Conservation (phyloP, 257 asterid species). For the Galeopsis tetrahit region DNA sequence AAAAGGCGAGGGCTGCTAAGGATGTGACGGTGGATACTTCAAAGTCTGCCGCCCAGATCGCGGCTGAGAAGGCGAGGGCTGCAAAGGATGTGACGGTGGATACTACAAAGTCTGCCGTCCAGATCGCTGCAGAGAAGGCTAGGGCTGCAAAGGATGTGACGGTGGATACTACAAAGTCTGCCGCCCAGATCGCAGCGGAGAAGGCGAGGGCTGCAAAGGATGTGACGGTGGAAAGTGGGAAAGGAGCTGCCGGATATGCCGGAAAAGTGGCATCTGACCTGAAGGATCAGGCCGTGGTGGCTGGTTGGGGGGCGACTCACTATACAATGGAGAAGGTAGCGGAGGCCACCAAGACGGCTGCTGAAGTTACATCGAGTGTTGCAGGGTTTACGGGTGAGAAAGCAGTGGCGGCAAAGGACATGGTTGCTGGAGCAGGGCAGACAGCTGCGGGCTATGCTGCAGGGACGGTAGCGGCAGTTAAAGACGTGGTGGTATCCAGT, state of each 20-base stretch:
- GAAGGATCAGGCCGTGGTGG: conserved; percentile 64
- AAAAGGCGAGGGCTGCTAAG: conserved; percentile 44
- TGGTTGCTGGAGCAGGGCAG: conserved; percentile 70
- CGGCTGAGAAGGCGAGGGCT: conserved; percentile 35
- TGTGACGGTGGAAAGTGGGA: conserved; percentile 51
- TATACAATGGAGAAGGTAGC: conserved; percentile 65
- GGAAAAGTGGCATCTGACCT: conserved; percentile 56
- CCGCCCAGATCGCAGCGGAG: conserved; percentile 47
- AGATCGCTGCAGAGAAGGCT: conserved; percentile 33
- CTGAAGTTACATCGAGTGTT: conserved; percentile 53
- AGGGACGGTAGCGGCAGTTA: conserved; percentile 60
- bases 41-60: conserved; percentile 30
- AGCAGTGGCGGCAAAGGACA: conserved; percentile 55
- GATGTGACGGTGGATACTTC: conserved; percentile 45
- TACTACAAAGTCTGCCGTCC: conserved; percentile 33
- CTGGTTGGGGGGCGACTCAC: conserved; percentile 85
- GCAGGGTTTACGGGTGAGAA: conserved; percentile 60
- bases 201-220: conserved; percentile 54
- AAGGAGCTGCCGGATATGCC: conserved; percentile 56
- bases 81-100: conserved; percentile 30
- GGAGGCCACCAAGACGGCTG: conserved; percentile 60
- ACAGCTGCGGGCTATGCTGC: conserved; percentile 44
- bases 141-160: conserved; percentile 31
- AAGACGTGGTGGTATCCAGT: conserved; percentile 56
- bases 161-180: conserved; percentile 34